Base-by-base conservation (phyloP, 2,329 filamentous ascomycete species). In the Penicillium thymicola region DNA sequence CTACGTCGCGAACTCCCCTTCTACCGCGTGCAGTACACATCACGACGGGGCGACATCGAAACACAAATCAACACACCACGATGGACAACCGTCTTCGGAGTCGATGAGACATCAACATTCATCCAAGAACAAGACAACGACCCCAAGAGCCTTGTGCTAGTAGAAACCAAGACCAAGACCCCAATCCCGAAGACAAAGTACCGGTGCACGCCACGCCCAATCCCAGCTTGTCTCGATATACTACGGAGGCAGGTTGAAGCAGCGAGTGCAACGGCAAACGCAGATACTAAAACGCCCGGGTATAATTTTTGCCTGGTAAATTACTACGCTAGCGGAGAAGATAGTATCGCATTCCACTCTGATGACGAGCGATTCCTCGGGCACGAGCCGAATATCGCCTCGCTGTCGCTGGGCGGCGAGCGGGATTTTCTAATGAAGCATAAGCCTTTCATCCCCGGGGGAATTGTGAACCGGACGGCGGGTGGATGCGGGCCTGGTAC, bases 221-320 rank as follows among this genome's bases (percentile, higher is more conserved):
- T 92, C 1, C 89, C 89, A 0, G 74, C 81, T 53, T 91, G 88
- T 64, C 80, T 93, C 0, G 83, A 89, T 38, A 72, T 79, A 6
- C 79, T 93, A 8, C 82, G 85, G 10, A 75, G 72, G 34, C 79
- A 84, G 10, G 85, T 88, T 1, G 88, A 93, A 71, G 78, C 80
- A 5, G 82, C 84, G 0, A 89, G 30, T 7, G n/a, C 37, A 44
- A 3, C 7, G 18, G 8, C 13, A 21, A 21, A 21, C 5, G 21
- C 27, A 25, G 44, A 21, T 36, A 25, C 4, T 2, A 37, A 87
- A 0, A 81, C 80, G n/a, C 83, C 83, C 65, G 80, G 68, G 1
- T 93, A 88, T 74, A 93, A 93, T 69, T 90, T 92, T 69, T 89
- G 86, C 58, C 80, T 93, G 1, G 88, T 93, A 5, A 93, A 93